Evolutionary conservation across 2,329 filamentous ascomycete species (phyloP), one percentile per base, ranked within the genome.

Genomic region (Sporothrix pallida): DNA sequence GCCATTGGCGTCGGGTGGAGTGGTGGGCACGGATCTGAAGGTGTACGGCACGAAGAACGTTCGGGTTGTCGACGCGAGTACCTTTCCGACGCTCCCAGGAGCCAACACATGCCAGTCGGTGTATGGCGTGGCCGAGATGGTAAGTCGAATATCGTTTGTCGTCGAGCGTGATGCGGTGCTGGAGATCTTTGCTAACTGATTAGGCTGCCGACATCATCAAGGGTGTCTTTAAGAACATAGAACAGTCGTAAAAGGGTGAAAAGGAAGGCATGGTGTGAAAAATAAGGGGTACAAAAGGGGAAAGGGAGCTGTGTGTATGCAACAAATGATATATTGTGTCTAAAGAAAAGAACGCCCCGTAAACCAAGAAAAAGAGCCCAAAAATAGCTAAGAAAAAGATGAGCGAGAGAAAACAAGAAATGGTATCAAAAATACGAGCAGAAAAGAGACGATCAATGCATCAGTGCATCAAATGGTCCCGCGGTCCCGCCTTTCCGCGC

Each of bases 41-140:
- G 85, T 86, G 0, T 85, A 85, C 75, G 85, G 85, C 1, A 82
- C 82, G 3, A 75, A 78, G 44, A 83, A 83, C 69, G 78, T 87
- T 62, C 81, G 85, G 3, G 79, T 86, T 8, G 82, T 85, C 1
- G 85, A 87, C 74, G 82, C 83, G 1, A 83, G 83, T 58, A 80
- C 86, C 37, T 82, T 86, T 58, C 85, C 85, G 1, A 78, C 85
- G 37, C 65, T 78, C 23, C 76, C 76, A 0, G 78, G 78, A 0
- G 78, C 77, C 4, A 78, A 79, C 62, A 75, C 77, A 1, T 78
- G 77, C 72, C 76, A 78, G 42, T 78, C 78, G 2, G 76, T 78
- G 31, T 80, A 80, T 69, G 78, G 76, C 2, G 72, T 79, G 42
- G 79, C 77, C 0, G 79, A 80, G 73, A 78, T 79, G 77, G 79